These are phyloP conservation scores for Neoascochyta sp. DNA, from an alignment of 2,329 filamentous ascomycete species.

Conservation along the genomic window DNA sequence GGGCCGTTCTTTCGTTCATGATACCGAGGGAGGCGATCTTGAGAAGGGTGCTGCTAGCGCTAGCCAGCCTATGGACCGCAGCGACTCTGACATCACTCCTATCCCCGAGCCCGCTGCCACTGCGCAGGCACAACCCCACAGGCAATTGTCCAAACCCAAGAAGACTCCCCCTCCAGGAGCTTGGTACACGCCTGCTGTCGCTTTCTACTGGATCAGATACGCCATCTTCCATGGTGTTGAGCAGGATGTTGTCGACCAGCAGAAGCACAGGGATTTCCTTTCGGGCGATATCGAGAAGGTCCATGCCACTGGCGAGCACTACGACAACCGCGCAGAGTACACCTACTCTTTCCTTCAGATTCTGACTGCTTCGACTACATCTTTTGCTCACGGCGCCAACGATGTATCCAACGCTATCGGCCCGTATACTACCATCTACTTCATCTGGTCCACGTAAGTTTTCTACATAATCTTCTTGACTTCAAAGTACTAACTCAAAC, in stretches of 20 bases:
- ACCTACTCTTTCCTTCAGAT: conserved; percentile 44
- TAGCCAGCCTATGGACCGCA: conserved; percentile 8
- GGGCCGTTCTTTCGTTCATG: conserved; percentile 3
- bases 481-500: neutral
- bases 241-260: conserved; percentile 46
- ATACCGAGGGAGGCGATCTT: conserved; percentile 15
- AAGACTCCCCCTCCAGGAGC: conserved; percentile 33
- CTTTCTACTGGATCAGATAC: conserved; percentile 48
- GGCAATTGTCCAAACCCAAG: conserved; percentile 16
- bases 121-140: conserved; percentile 2
- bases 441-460: conserved; percentile 55
- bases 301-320: conserved; percentile 57
- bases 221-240: conserved; percentile 50
- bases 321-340: conserved; percentile 57
- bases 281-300: conserved; percentile 53
- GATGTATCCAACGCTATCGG: conserved; percentile 56
- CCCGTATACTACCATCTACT: conserved; percentile 61
- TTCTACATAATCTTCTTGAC: neutral
- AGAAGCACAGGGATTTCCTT: conserved; percentile 46
- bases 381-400: conserved; percentile 68
- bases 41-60: conserved; percentile 21
- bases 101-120: conserved; percentile 4
- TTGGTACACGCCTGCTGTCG: conserved; percentile 44
- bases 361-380: conserved; percentile 62
- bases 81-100: conserved; percentile 19